A percentile compares a stretch with the other conserved stretches of the same genome.
Evolutionary conservation across 768 basidiomycete genomes (phyloP).

Genomic region (Mycena alexandri): DNA sequence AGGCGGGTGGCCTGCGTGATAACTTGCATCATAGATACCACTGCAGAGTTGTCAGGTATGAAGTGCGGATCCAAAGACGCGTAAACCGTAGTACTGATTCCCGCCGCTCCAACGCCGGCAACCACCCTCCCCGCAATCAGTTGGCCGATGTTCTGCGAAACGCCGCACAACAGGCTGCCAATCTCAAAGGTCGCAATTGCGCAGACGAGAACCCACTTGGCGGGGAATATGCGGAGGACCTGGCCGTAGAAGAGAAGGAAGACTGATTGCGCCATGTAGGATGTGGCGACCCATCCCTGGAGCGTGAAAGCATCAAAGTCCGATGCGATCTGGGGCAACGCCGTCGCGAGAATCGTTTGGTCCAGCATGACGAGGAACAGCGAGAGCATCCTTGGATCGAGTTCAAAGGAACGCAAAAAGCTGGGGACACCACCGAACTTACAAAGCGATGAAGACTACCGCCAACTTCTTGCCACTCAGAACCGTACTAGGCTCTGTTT

Average conservation of each 20-base stretch:
- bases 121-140: slow-evolving; percentile 53
- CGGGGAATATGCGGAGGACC: slow-evolving; percentile 20
- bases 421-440: not conserved
- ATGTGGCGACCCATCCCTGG: slow-evolving; percentile 32
- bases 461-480: not conserved
- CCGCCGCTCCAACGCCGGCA: slow-evolving; percentile 26
- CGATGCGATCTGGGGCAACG: slow-evolving; percentile 45
- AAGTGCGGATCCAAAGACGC: not conserved
- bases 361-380: slow-evolving; percentile 50
- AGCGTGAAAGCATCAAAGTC: slow-evolving; percentile 18
- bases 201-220: slow-evolving; percentile 34
- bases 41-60: not conserved
- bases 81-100: slow-evolving; percentile 12
- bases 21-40: slow-evolving; percentile 22
- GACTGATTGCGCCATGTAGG: slow-evolving; percentile 40
- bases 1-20: slow-evolving; percentile 40
- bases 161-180: slow-evolving; percentile 56
- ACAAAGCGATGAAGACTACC: too few relatives aligned
- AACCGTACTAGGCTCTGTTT: not conserved
- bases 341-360: slow-evolving; percentile 53
- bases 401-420: too few relatives aligned
- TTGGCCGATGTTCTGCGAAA: slow-evolving; percentile 41
- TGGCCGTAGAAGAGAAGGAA: slow-evolving; percentile 32
- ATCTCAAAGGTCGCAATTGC: slow-evolving; percentile 53
- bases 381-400: slow-evolving; percentile 21